Conservation (phyloP, 2,329 filamentous ascomycete species). For the Xylaria sp. region DNA sequence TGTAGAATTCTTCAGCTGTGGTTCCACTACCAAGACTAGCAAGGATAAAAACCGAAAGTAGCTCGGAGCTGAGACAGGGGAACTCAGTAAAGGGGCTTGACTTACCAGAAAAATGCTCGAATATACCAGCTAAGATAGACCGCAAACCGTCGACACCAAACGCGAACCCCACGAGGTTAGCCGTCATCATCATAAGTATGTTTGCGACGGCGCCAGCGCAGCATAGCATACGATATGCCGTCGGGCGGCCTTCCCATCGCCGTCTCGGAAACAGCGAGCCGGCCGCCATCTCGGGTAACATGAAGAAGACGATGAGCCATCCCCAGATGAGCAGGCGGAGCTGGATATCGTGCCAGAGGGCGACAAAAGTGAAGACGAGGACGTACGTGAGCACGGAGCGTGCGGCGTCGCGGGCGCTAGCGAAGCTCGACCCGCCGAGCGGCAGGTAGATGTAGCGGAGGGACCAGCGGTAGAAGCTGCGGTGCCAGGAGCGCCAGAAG, state of each 20-base stretch:
- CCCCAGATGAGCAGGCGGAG: constrained; percentile 92
- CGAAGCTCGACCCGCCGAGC: constrained; percentile 76
- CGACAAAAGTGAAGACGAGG: constrained; percentile 93
- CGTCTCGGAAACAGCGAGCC: constrained; percentile 76
- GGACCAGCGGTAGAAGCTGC: constrained; percentile 93
- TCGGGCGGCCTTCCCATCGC: constrained; percentile 76
- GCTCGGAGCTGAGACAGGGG: no score
- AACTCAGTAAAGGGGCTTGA: constrained; percentile 19
- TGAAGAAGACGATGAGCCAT: constrained; percentile 94
- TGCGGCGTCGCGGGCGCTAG: constrained; percentile 58
- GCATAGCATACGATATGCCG: constrained; percentile 81
- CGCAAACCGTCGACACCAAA: constrained; percentile 89
- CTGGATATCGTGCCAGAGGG: constrained; percentile 97
- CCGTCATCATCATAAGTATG: constrained; percentile 93
- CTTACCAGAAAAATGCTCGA: constrained; percentile 77
- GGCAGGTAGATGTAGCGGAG: constrained; percentile 95
- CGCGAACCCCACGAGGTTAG: constrained; percentile 95
- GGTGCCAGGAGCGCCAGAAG: constrained; percentile 98
- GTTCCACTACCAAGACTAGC: neutral
- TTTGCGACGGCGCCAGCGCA: constrained; percentile 84
- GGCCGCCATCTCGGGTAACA: constrained; percentile 86
- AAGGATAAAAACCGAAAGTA: no score
- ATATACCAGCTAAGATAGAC: constrained; percentile 78
- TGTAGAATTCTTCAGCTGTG: constrained; percentile 39
- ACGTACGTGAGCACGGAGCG: constrained; percentile 80